Conservation (phyloP, 768 basidiomycete genomes). For the Macrolepiota dolichaula region DNA sequence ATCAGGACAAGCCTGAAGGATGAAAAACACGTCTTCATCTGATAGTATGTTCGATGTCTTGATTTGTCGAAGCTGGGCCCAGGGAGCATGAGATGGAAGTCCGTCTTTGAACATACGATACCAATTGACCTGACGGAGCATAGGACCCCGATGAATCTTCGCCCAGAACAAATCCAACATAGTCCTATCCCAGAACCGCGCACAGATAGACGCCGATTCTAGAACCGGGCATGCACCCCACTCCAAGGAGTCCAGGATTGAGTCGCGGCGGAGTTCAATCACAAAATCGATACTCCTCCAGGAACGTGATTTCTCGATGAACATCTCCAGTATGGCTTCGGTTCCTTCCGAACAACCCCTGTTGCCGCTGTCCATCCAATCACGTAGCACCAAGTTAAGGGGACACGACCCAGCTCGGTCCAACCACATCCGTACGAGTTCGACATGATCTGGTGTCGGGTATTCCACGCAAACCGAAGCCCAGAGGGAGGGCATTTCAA, state of each 20-base stretch:
- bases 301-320: not conserved
- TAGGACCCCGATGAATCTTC: not conserved
- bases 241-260: not conserved
- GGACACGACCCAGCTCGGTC: not conserved
- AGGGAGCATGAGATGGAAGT: not conserved
- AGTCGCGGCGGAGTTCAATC: not conserved
- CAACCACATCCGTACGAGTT: conserved; percentile 2
- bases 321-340: not conserved
- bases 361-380: conserved; percentile 4
- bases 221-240: not conserved
- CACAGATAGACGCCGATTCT: not conserved
- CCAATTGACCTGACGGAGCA: not conserved
- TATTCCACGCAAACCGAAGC: conserved; percentile 4
- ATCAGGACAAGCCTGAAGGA: conserved; percentile 5
- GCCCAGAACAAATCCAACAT: conserved; percentile 2
- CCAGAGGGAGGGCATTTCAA: conserved; percentile 1
- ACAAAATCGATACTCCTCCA: conserved; percentile 8
- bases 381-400: not conserved
- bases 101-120: not conserved
- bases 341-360: conserved; percentile 6
- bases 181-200: not conserved
- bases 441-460: not conserved
- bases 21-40: conserved; percentile 2
- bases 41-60: not conserved
- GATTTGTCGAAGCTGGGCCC: conserved; percentile 4